Evolutionary conservation across 257 asterid species (phyloP), one percentile per base, ranked within the genome.

Genomic region (Leonotis leonurus): DNA sequence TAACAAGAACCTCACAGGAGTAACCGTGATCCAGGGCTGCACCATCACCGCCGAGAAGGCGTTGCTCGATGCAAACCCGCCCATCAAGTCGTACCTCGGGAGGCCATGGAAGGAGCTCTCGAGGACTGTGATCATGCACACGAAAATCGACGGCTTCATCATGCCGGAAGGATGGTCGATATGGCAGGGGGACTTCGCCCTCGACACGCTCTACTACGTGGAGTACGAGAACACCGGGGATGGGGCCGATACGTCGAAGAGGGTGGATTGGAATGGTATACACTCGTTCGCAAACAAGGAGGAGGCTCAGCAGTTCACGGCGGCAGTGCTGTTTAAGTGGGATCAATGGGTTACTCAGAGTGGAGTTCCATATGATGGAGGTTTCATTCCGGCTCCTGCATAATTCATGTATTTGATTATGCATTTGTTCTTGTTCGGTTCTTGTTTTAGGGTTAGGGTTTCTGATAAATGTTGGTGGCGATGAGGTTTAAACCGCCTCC

Each of bases 101-200:
- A 82, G 97, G 1, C 97, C 97, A 2, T 84, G 94, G 97, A 89
- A 89, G 77, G 81, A 79, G 46, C 83, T 9, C 33, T 86, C 97
- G 1, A 78, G 89, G 71, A 86, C 97, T 0, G 33, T 89, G 5
- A 60, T 89, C 51, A 82, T 86, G 94, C 78, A 84, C 20, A 60
- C 91, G 3, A 20, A 3, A 60, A 84, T 89, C 29, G 83, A 65
- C 0, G 74, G 67, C 0, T 70, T 76, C 70, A 81, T 89, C n/a
- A 67, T 46, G 0, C 97, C 97, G 0, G 73, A 55, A 26, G 97
- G 95, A 6, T 89, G 90, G 94, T 27, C 86, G 0, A 85, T 88
- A 2, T 90, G 97, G 97, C 56, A 50, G 39, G 97, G 96, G 0
- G 73, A 62, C 1, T 78, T 30, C 17, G 88, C 69, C 0, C 52